These are phyloP conservation scores for Zasmidium cellare DNA, from an alignment of 2,329 filamentous ascomycete genomes.

Conservation along the genomic window DNA sequence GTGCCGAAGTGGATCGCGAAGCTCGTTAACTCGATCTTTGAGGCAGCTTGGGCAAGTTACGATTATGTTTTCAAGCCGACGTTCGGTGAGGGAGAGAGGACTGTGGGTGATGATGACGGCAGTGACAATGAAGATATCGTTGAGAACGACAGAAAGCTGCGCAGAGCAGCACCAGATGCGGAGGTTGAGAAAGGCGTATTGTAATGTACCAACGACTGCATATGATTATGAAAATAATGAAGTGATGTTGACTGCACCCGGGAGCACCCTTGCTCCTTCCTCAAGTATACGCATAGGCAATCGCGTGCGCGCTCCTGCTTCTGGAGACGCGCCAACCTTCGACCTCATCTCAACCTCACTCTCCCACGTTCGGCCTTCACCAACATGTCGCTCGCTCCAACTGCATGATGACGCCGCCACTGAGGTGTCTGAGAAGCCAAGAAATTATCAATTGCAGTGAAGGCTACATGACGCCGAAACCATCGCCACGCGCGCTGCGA, in stretches of 20 bases:
- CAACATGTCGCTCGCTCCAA: neutral
- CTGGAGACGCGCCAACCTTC: neutral
- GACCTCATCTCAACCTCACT: neutral
- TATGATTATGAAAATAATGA: neutral
- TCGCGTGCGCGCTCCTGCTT: slow-evolving; percentile 1
- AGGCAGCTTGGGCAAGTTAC: slow-evolving; percentile 63
- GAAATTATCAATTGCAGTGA: slow-evolving; percentile 26
- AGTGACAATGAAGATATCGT: neutral
- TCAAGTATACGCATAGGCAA: neutral
- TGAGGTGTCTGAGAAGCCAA: slow-evolving; percentile 15
- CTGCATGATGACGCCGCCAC: slow-evolving; percentile 15
- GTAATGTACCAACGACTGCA: neutral
- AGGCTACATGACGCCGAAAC: slow-evolving; percentile 7
- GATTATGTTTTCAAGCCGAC: slow-evolving; percentile 62
- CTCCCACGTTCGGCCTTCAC: neutral
- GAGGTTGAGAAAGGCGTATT: slow-evolving; percentile 6
- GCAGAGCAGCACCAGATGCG: neutral
- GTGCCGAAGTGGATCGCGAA: slow-evolving; percentile 67
- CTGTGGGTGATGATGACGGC: slow-evolving; percentile 36
- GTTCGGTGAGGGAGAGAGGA: slow-evolving; percentile 86
- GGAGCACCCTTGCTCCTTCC: neutral
- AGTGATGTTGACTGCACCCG: slow-evolving; percentile 4
- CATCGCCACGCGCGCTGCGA: slow-evolving; percentile 2
- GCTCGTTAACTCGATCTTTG: slow-evolving; percentile 55
- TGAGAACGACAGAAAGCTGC: neutral